phyloP scores from a whole-genome alignment of 176 grass and related monocot species.

The Typha latifolia region DNA sequence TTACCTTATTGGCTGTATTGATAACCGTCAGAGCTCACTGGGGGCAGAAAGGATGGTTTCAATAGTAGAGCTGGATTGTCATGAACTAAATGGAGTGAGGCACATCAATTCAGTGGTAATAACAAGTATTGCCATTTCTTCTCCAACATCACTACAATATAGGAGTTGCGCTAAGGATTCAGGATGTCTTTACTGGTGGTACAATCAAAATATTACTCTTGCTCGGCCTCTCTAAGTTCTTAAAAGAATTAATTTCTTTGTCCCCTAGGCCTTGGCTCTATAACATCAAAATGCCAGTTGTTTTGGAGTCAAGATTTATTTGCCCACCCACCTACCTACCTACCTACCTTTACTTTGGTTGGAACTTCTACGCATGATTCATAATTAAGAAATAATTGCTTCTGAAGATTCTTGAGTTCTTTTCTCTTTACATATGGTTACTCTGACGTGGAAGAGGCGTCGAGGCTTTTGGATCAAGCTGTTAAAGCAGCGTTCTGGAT shows the following conservation, averaged over 20 bases:
- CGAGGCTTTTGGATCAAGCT: conserved; percentile 26
- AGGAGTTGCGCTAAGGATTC: conserved; percentile 12
- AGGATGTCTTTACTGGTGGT: conserved; percentile 11
- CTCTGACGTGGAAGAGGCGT: conserved; percentile 17
- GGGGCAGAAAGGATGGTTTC: conserved; percentile 16
- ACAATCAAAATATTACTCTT: not conserved
- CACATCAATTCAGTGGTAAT: conserved; percentile 14
- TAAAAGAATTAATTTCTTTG: conserved; percentile 4
- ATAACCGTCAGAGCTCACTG: conserved; percentile 17
- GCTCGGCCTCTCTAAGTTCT: not conserved
- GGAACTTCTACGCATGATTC: not conserved
- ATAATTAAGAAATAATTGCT: not conserved
- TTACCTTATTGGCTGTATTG: conserved; percentile 32
- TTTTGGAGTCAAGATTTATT: not conserved
- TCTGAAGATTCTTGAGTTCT: conserved; percentile 1
- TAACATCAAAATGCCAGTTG: too few relatives aligned
- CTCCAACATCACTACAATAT: not conserved
- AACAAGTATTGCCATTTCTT: conserved; percentile 9
- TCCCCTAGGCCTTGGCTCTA: not conserved
- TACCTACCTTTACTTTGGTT: not conserved
- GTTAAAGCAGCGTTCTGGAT: conserved; percentile 16
- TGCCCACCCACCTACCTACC: not conserved
- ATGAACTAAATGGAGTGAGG: conserved; percentile 4
- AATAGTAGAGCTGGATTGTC: conserved; percentile 13
- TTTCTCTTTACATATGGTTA: conserved; percentile 8